Conservation (phyloP, 345 rosid species). For the Hibiscus tridactylites region DNA sequence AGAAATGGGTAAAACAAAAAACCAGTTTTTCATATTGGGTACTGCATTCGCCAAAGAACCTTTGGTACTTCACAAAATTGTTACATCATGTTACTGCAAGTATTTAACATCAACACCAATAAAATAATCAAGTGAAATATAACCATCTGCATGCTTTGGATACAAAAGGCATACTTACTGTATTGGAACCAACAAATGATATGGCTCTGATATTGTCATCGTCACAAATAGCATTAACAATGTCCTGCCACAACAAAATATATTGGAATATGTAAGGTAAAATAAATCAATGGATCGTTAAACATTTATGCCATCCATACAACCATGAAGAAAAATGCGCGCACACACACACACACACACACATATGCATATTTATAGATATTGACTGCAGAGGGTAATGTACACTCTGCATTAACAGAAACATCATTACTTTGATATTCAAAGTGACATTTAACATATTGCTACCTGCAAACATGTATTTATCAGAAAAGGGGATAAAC, state of each 20-base stretch:
- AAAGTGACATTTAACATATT: constrained; percentile 11
- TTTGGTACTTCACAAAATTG: neutral
- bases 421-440: neutral
- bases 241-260: constrained; percentile 44
- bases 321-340: neutral
- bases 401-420: neutral
- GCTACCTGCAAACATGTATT: neutral
- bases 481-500: neutral
- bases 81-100: neutral
- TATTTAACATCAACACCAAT: neutral
- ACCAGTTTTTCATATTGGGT: neutral
- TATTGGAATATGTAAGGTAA: neutral
- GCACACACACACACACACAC: too few relatives aligned
- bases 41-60: neutral
- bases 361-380: too few relatives aligned
- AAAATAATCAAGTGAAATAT: neutral
- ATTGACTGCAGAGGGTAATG: neutral
- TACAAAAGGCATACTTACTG: constrained; percentile 41
- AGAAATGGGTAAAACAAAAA: neutral
- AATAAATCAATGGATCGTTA: neutral
- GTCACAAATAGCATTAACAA: constrained; percentile 93
- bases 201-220: constrained; percentile 68
- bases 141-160: neutral
- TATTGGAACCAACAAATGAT: constrained; percentile 93
- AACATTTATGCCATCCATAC: neutral